Conservation (phyloP, 2,329 filamentous ascomycete genomes). For the Metarhizium anisopliae region DNA sequence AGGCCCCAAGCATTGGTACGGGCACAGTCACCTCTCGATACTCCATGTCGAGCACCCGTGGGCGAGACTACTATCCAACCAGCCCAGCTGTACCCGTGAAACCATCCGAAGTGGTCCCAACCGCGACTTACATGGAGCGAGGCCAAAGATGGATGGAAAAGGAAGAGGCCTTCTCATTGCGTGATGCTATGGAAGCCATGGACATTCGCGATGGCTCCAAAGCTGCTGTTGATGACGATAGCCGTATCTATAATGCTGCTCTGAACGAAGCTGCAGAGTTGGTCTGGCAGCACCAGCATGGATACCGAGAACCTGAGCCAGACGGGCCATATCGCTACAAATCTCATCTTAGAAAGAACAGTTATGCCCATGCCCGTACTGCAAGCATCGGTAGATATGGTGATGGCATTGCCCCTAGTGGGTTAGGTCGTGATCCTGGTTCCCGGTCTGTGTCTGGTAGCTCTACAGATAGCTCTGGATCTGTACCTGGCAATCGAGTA, state of each 20-base stretch:
- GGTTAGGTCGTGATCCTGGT: constrained; percentile 32
- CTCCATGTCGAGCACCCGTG: constrained; percentile 34
- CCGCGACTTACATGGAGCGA: constrained; percentile 62
- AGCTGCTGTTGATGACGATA: constrained; percentile 38
- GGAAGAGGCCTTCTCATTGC: constrained; percentile 62
- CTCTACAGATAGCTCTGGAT: constrained; percentile 39
- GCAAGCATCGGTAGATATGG: constrained; percentile 47
- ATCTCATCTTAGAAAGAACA: constrained; percentile 60
- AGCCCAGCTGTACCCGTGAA: constrained; percentile 36
- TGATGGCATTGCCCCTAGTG: constrained; percentile 27
- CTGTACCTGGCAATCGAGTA: constrained; percentile 21
- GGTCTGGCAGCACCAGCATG: constrained; percentile 67
- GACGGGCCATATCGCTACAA: constrained; percentile 59
- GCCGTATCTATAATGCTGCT: constrained; percentile 60
- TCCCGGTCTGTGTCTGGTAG: constrained; percentile 42
- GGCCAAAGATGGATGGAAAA: constrained; percentile 74
- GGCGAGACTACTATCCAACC: constrained; percentile 44
- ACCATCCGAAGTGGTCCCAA: constrained; percentile 54
- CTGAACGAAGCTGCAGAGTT: constrained; percentile 71
- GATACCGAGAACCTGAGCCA: constrained; percentile 33
- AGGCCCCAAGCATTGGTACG: constrained; percentile 30
- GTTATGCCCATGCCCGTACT: constrained; percentile 59
- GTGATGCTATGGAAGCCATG: constrained; percentile 66
- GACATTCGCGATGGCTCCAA: constrained; percentile 38
- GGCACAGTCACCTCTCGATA: constrained; percentile 42